A percentile compares a stretch with the other conserved stretches of the same genome.
phyloP scores from a whole-genome alignment of 2,329 filamentous ascomycete species.

The Fusarium zealandicum region DNA sequence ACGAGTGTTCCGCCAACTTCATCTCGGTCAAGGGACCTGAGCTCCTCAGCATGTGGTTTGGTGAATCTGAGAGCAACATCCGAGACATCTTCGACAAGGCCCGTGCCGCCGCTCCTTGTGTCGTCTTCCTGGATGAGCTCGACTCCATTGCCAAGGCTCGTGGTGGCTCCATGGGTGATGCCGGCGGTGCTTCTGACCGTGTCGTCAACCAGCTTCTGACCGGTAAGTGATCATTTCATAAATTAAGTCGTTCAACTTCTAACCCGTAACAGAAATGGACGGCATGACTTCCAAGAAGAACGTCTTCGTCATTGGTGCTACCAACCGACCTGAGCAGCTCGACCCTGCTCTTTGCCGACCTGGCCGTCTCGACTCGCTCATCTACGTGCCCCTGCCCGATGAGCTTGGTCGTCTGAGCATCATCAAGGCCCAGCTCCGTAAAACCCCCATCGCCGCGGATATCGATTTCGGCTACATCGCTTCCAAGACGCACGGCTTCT shows the following conservation, averaged over 20 bases:
- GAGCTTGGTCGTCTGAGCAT: constrained; percentile 89
- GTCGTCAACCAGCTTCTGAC: constrained; percentile 99
- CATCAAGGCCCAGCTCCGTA: constrained; percentile 94
- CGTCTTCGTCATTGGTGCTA: constrained; percentile 98
- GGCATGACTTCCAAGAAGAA: constrained; percentile 99
- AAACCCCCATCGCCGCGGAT: constrained; percentile 89
- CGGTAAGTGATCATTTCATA: constrained; percentile 62
- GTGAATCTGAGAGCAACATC: constrained; percentile 99
- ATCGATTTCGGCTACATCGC: constrained; percentile 93
- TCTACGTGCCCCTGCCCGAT: constrained; percentile 97
- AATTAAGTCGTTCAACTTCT: constrained; percentile 43
- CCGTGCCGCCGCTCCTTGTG: constrained; percentile 94
- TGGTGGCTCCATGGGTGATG: constrained; percentile 95
- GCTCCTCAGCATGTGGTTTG: constrained; percentile 99
- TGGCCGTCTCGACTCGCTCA: constrained; percentile 96
- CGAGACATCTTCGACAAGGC: constrained; percentile 99
- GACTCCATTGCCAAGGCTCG: constrained; percentile 99
- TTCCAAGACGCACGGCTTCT: constrained; percentile 97
- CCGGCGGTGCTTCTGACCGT: constrained; percentile 97
- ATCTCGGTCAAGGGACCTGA: constrained; percentile 99
- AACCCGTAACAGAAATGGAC: constrained; percentile 80
- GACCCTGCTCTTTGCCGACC: constrained; percentile 98
- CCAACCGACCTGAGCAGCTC: constrained; percentile 97
- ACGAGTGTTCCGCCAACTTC: constrained; percentile 99
- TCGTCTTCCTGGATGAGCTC: constrained; percentile 98